These are phyloP conservation scores for Xylariaceae sp. DNA, from an alignment of 2,329 filamentous ascomycete species.

Conservation along the genomic window DNA sequence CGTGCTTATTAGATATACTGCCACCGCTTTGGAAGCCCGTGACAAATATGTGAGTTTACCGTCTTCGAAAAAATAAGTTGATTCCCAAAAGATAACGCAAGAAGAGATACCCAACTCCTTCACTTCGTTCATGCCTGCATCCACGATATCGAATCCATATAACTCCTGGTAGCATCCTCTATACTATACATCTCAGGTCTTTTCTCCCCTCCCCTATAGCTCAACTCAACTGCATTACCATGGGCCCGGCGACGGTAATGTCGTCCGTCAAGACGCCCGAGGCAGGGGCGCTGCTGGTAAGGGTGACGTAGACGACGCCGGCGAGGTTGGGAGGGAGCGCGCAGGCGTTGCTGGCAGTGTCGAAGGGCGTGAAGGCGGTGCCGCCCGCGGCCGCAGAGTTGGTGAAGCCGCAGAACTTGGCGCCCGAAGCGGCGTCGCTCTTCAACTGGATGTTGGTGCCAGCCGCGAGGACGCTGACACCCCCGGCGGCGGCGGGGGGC, in stretches of 20 bases:
- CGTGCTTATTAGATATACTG: no score
- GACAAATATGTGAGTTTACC: no score
- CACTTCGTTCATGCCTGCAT: no score
- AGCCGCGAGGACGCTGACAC: slow-evolving; percentile 34
- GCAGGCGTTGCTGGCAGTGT: slow-evolving; percentile 49
- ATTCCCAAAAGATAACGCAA: no score
- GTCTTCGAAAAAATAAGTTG: no score
- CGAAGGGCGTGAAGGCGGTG: slow-evolving; percentile 55
- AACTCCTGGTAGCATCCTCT: no score
- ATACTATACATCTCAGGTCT: no score
- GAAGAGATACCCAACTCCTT: no score
- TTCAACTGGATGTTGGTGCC: slow-evolving; percentile 44
- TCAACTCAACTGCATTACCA: slow-evolving; percentile 50
- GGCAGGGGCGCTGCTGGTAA: slow-evolving; percentile 50
- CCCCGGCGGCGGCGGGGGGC: slow-evolving; percentile 35
- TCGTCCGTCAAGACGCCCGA: slow-evolving; percentile 52
- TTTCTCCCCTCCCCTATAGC: no score
- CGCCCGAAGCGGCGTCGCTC: slow-evolving; percentile 44
- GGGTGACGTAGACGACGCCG: slow-evolving; percentile 62
- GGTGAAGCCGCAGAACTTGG: slow-evolving; percentile 61
- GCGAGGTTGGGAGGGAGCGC: slow-evolving; percentile 55
- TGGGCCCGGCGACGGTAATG: slow-evolving; percentile 60
- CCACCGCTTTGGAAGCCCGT: no score
- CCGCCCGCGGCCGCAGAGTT: slow-evolving; percentile 54
- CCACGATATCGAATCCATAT: no score